Evolutionary conservation across 805 yeast genomes (phyloP).

Genomic region (Zygoascus ofunaensis): DNA sequence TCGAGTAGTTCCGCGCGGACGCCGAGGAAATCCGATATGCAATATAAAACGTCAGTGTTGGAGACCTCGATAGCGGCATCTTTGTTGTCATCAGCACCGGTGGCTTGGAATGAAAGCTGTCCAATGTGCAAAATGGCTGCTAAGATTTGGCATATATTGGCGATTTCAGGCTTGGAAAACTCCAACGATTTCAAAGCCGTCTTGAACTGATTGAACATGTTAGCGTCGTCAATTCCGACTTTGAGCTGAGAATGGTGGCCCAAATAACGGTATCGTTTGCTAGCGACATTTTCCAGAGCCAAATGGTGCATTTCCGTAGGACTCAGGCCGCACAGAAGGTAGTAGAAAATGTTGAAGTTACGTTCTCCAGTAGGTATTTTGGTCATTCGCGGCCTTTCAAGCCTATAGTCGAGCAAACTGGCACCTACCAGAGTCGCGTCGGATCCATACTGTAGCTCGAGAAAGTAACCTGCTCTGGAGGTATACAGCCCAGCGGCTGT

Average conservation of each 20-base stretch:
- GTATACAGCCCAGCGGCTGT: slow-evolving; percentile 28
- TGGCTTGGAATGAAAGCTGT: slow-evolving; percentile 30
- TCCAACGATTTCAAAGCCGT: slow-evolving; percentile 44
- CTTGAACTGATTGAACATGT: slow-evolving; percentile 38
- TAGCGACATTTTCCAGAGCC: slow-evolving; percentile 29
- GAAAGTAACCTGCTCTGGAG: slow-evolving; percentile 48
- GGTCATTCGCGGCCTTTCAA: slow-evolving; percentile 48
- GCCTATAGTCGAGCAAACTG: slow-evolving; percentile 44
- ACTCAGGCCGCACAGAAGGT: slow-evolving; percentile 43
- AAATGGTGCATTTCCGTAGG: slow-evolving; percentile 33
- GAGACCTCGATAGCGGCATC: slow-evolving; percentile 30
- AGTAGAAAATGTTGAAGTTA: slow-evolving; percentile 52
- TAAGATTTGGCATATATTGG: slow-evolving; percentile 40
- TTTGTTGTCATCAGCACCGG: slow-evolving; percentile 28
- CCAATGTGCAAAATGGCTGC: slow-evolving; percentile 38
- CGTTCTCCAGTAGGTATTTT: slow-evolving; percentile 43
- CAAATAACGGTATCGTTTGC: slow-evolving; percentile 36
- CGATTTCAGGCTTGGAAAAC: slow-evolving; percentile 38
- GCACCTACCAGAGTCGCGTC: slow-evolving; percentile 44
- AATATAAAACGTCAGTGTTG: slow-evolving; percentile 27
- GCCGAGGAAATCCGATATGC: slow-evolving; percentile 32
- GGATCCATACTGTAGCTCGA: slow-evolving; percentile 43
- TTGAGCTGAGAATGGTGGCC: slow-evolving; percentile 35
- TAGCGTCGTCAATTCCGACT: slow-evolving; percentile 40
- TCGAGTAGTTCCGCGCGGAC: slow-evolving; percentile 31